Conservation (phyloP, 164 flowering plant species). For the Piper longum region DNA sequence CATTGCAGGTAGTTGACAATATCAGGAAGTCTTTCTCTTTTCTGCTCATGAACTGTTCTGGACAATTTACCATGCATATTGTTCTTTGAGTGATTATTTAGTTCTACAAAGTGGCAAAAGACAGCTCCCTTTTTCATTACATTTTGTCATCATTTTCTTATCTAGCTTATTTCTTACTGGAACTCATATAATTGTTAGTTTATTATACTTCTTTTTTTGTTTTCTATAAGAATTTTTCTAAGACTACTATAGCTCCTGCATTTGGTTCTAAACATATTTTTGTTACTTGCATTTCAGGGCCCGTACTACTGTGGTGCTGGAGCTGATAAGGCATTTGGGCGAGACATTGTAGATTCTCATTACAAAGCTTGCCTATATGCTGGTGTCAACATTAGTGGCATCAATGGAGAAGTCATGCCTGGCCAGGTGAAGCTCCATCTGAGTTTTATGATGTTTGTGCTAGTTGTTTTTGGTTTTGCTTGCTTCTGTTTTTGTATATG, state of each 20-base stretch:
- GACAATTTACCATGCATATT: too few species aligned
- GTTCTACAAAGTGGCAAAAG: too few species aligned
- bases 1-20: too few species aligned
- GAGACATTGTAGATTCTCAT: slow-evolving; percentile 35
- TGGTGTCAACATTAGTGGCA: slow-evolving; percentile 37
- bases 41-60: too few species aligned
- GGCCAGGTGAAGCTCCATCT: slow-evolving; percentile 20
- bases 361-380: slow-evolving; percentile 43
- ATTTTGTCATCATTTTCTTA: too few species aligned
- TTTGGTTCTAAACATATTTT: not conserved
- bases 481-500: not conserved
- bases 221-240: too few species aligned
- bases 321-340: slow-evolving; percentile 34
- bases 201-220: too few species aligned
- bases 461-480: not conserved
- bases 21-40: too few species aligned
- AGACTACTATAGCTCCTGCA: not conserved
- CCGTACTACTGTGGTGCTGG: slow-evolving; percentile 38
- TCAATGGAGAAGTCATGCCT: slow-evolving; percentile 47
- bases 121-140: too few species aligned
- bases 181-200: too few species aligned
- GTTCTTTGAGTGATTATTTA: too few species aligned
- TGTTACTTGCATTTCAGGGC: slow-evolving; percentile 16
- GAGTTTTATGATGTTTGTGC: not conserved
- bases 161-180: too few species aligned